Base-by-base conservation (phyloP, 2,329 filamentous ascomycete species). In the Diaporthe caulivora region DNA sequence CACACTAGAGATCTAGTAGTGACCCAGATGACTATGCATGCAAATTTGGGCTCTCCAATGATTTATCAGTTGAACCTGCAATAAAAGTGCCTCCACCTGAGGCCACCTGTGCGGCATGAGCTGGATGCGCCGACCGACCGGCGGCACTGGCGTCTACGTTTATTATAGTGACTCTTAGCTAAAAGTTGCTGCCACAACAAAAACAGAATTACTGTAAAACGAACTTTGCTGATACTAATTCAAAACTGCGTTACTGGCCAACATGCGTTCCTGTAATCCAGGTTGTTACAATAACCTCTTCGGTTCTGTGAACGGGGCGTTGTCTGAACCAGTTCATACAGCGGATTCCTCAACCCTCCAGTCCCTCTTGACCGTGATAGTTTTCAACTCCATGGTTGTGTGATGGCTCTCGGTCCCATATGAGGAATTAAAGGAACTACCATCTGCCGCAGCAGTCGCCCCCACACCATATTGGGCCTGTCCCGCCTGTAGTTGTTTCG, bases 321-420 rank as follows among this genome's bases (percentile, higher is more conserved):
- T 62, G 15, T 47, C 40, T 47, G 4, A 64, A 64, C 11, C 26
- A 64, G 26, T 31, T 64, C 58, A 64, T 26, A 64, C 58, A 64
- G 58, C 24, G 26, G 58, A 64, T 47, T 64, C 58, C 47, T 64
- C 58, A 47, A 64, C 42, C 40, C 26, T 64, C 58, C 58, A 64
- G 58, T 47, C 58, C 40, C 40, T 49, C 40, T 64, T 47, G 21
- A 64, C 58, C 60, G 60, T 64, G 60, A 64, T 64, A 10, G 18
- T 40, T 24, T 34, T 64, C 60, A 49, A 13, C 34, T 49, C 42
- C 1, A 60, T n/a, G 57, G 29, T 60, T n/a, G 57, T 11, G n/a
- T 60, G 37, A 26, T 42, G n/a, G 6, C 17, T 10, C 1, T 60
- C n/a, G 13, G 57, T 18, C 37, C 53, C 53, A 37, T 24, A n/a